Evolutionary conservation across 1,284 basidiomycete genomes (phyloP), one percentile per base, ranked within the genome.

Genomic region (Afroboletus lepidellus): DNA sequence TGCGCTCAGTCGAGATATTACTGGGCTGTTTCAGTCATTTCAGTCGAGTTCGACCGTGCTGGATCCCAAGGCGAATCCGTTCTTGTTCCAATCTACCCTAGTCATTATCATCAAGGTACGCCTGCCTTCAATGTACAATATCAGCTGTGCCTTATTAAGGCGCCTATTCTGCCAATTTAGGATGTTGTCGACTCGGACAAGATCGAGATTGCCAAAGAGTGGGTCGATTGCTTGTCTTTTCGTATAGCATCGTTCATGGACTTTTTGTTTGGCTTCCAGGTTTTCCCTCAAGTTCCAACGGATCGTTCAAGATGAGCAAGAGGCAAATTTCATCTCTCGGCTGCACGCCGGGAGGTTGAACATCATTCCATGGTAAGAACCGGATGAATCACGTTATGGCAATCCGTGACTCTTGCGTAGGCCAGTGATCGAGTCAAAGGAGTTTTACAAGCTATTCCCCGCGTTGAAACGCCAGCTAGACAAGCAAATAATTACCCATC

Each of bases 31-130:
- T 55, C 77, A 82, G 54, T 83, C 83, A 0, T 85, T 85, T 69
- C 83, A 85, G 57, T 80, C 81, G 0, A 83, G 81, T 8, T 77
- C 81, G 0, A 75, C 77, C 0, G 74, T 85, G 8, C 65, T 85
- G 2, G 79, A 85, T 57, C 83, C 83, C 2, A 71, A 73, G 8
- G 70, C 77, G 0, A 85, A 85, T 59, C 81, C 80, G 0, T 72
- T 73, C 3, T 65, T 85, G 2, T 85, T 85, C 69, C 77, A 78
- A 53, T 84, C 81, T 0, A 80, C 74, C 0, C 64, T 86, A 12
- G 77, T 75, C 2, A 82, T 85, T 51, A 82, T 85, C 43, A 84
- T 85, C 64, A 85, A 84, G 73, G 82, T 77, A 16, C 2, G 38
- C 38, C 2, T 27, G 0, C 9, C n/a, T 13, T 33, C 27, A n/a